Base-by-base conservation (phyloP, 805 yeast species). In the Wickerhamomyces canadensis region DNA sequence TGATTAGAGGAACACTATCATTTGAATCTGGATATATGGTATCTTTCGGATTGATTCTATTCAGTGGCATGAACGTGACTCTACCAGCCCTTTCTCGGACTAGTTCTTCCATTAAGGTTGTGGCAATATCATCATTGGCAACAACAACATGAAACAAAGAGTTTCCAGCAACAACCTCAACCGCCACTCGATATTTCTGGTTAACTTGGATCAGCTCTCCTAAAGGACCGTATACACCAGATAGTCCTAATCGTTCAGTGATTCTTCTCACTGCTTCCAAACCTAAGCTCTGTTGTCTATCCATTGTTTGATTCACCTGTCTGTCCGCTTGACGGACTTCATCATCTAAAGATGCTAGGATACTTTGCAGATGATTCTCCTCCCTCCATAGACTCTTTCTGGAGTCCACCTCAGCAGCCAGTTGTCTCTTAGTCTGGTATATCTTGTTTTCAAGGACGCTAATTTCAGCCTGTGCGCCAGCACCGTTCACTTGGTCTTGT, bases 51-150 rank as follows among this genome's bases (percentile, higher is more conserved):
- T 37, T 35, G 13, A 93, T 52, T 48, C 94, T 68, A 54, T 88
- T 86, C 44, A 93, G 63, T 1, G 98, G 98, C 67, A 93, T 79
- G 50, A 93, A 88, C 0, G 98, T 87, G 0, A 84, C 89, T 51
- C 96, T 71, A 2, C 98, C 98, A 6, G 80, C 71, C 43, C 76
- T 78, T 42, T 74, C 77, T 36, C 82, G 67, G 6, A 71, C 70
- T 40, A 93, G 65, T 54, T 86, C 88, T 31, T 80, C 81, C 83
- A 89, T 83, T 4, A 91, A 59, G 14, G 74, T 56, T 10, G 86
- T 69, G 0, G 97, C 98, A 3, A 95, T 85, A 36, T 73, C 78
- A 43, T 91, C 96, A 29, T 71, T 79, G 52, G 88, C 95, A 12
- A 91, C 98, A 18, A 93, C 93, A 22, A 91, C 78, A 55, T 91